Base-by-base conservation (phyloP, 108 stramenopile species). In the Skeletonema grethae region DNA sequence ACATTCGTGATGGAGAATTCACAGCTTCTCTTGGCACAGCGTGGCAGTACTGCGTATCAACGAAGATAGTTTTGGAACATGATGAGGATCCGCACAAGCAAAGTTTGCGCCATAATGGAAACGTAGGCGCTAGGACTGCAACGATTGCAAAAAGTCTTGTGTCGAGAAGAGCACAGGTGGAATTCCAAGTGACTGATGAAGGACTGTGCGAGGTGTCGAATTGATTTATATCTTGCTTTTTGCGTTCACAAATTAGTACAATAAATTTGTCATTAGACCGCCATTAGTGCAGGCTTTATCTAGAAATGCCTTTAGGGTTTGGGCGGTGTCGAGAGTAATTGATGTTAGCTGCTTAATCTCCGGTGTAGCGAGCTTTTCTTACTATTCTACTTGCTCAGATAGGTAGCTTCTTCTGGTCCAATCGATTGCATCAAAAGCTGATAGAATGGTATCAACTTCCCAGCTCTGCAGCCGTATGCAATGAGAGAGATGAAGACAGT, bases 41-140 rank as follows among this genome's bases (percentile, higher is more conserved):
- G 16, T 95, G 94, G 94, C 88, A 92, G 75, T 89, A 95, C 68
- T 95, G 94, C 63, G 86, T 92, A 4, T 85, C 94, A 3, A 92
- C 91, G 18, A 73, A 91, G 31, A 70, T 95, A 16, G 29, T 79
- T 11, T 35, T 92, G 57, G 88, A 84, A 35, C 79, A 84, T 34
- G 59, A 84, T 31, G 62, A 62, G 31, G 83, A 83, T 75, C 77
- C 82, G 10, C 77, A 83, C 56, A 48, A 22, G 41, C 57, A 70
- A 34, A 43, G 63, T 13, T 41, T 64, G 3, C 20, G 48, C n/a
- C 61, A 18, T n/a, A 2, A 10, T n/a, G 43, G 50, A 11, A 10
- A n/a, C 7, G 41, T 59, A 9, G 36, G 66, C 8, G 64, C 59
- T 30, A 28, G 83, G 10, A 80, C 31, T 20, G 83, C 83, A 35